Evolutionary conservation across 441 rosid species (phyloP), one percentile per base, ranked within the genome.

Genomic region (Metrosideros polymorpha): DNA sequence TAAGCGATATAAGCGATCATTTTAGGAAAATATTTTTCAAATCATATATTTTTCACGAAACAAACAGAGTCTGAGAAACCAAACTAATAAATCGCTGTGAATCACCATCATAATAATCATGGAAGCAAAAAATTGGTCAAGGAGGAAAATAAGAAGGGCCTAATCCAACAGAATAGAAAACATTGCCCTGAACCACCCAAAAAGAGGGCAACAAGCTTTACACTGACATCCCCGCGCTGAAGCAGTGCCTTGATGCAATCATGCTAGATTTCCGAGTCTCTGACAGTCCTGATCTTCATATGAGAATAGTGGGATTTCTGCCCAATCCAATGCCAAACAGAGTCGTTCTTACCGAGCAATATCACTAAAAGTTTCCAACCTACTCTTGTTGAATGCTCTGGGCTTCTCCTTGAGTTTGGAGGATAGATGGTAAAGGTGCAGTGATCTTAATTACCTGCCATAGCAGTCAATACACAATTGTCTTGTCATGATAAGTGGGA

Each of bases 391-490:
- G 49, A 39, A 71, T 39, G 82, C 49, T 71, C n/a, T 83, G 75
- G 42, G 91, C 77, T 84, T 92, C 92, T 47, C 87, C 88, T 30
- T 85, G 86, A 53, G 93, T 93, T 90, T 87, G 92, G 56, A 97
- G 94, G 61, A 88, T 55, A 22, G 92, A 54, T 77, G 96, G 96
- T 63, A 94, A 91, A 7, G 95, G 95, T 5, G 98, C 98, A 29
- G 88, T 87, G 53, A 97, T 86, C 83, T 88, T 89, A 29, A 94
- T 83, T 49, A 85, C 92, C 98, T 97, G 93, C 87, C 14, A 39
- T 14, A 15, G 30, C 45, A 22, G 84, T 43, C 84, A 32, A 82
- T 50, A 50, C 29, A 39, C 82, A 24, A 24, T 49, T 22, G 49
- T 71, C 82, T 42, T 22, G 82, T 71, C 82, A 71, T 10, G 49